Evolutionary conservation across 805 yeast genomes (phyloP).

Genomic region (baker's yeast (Saccharomyces cerevisiae)): DNA sequence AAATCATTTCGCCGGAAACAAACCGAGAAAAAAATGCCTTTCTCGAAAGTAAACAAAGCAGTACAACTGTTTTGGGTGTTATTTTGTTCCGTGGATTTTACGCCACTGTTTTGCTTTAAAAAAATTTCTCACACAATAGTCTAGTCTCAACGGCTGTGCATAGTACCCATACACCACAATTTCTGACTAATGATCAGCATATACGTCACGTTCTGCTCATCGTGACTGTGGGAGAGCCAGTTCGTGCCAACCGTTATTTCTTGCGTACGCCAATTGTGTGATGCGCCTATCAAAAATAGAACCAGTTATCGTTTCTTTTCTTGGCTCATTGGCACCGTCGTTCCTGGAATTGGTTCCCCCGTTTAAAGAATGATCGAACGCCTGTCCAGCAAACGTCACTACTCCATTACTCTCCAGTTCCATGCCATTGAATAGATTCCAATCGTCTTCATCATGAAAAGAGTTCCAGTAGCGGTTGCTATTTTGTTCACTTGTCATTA

Average conservation of each 20-base stretch:
- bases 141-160: not conserved
- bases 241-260: slow-evolving; percentile 15
- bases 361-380: slow-evolving; percentile 1
- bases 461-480: slow-evolving; percentile 22
- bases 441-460: slow-evolving; percentile 27
- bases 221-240: slow-evolving; percentile 6
- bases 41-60: not conserved
- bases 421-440: slow-evolving; percentile 21
- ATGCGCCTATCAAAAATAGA: slow-evolving; percentile 13
- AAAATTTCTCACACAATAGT: not conserved
- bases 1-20: not conserved
- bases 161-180: not conserved
- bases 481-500: not conserved
- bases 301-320: slow-evolving; percentile 8
- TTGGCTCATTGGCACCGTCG: not conserved
- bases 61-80: not conserved
- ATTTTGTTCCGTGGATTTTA: not conserved
- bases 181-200: not conserved
- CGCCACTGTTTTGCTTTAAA: not conserved
- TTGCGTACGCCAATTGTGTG: slow-evolving; percentile 8
- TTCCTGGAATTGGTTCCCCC: not conserved
- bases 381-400: slow-evolving; percentile 7
- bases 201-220: not conserved
- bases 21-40: not conserved
- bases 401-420: slow-evolving; percentile 23